Evolutionary conservation across 805 yeast species (phyloP), one percentile per base, ranked within the genome.

Genomic region (Ogataea ganodermae): DNA sequence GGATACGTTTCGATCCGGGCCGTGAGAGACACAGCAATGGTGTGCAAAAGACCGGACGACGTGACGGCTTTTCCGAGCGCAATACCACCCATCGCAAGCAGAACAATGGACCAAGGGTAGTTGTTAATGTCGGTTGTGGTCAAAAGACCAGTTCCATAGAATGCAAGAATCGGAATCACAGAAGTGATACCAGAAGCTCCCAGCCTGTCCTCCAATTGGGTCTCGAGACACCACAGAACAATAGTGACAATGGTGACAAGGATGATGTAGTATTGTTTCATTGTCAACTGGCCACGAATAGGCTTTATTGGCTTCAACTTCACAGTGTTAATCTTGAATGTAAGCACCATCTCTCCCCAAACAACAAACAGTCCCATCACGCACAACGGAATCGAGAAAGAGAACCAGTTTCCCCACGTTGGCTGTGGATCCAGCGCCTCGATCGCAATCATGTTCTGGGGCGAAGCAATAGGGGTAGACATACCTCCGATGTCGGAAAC

Each of bases 351-450:
- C 69, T 68, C 78, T 60, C 63, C 75, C 69, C 71, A 75, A 63
- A 63, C 61, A 48, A 74, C 60, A 16, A 74, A 45, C 44, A 75
- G 63, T 16, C 74, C 66, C 17, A 76, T 48, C 1, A 73, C 50
- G 51, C 75, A 70, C 4, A 75, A 70, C 3, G 82, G 82, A 31
- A 76, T 61, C 2, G 80, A 73, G 49, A 77, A 68, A 6, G 73
- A 76, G 58, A 77, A 77, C 82, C 82, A 77, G 53, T 77, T 72
- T 17, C 80, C 81, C 82, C 82, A 77, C 3, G 75, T 67, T 6
- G 82, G 82, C 39, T 67, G 74, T 1, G 82, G 82, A 21, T 61
- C 65, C 73, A 77, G 71, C 18, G 79, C 71, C 27, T 77, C 79
- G 47, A 77, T 74, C 16, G 81, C 81, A 47, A 77, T 70, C 68